Conservation (phyloP, 805 yeast genomes). For the Wickerhamomyces ciferrii region DNA sequence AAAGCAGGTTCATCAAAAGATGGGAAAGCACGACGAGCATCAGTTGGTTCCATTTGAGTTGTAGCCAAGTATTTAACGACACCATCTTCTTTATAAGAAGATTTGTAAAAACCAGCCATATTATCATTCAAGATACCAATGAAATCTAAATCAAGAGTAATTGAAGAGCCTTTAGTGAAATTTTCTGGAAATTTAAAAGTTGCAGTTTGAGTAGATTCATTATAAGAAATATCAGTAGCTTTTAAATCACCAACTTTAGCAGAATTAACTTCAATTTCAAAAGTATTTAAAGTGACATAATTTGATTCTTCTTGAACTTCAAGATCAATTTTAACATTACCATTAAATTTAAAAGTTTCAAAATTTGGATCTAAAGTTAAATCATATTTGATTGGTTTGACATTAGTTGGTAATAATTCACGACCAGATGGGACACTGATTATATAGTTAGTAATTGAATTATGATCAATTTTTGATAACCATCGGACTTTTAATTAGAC, state of each 20-base stretch:
- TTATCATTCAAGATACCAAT: slow-evolving; percentile 66
- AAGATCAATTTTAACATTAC: slow-evolving; percentile 49
- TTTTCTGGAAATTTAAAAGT: slow-evolving; percentile 50
- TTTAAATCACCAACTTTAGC: slow-evolving; percentile 34
- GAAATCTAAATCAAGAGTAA: slow-evolving; percentile 44
- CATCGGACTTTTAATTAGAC: background rate
- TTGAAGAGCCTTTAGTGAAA: slow-evolving; percentile 30
- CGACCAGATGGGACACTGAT: slow-evolving; percentile 24
- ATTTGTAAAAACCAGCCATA: slow-evolving; percentile 81
- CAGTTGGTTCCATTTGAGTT: slow-evolving; percentile 85
- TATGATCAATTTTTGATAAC: background rate
- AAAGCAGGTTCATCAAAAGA: slow-evolving; percentile 81
- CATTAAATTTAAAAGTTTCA: slow-evolving; percentile 52
- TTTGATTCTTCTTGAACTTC: slow-evolving; percentile 43
- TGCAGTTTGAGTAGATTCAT: slow-evolving; percentile 57
- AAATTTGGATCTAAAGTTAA: slow-evolving; percentile 60
- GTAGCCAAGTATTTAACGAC: slow-evolving; percentile 69
- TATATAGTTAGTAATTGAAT: background rate
- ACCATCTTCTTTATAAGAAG: slow-evolving; percentile 58
- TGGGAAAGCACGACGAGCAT: slow-evolving; percentile 84
- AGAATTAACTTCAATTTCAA: slow-evolving; percentile 58
- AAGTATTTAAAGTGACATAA: slow-evolving; percentile 48
- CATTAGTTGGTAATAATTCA: slow-evolving; percentile 52
- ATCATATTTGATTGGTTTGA: slow-evolving; percentile 72
- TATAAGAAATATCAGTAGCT: slow-evolving; percentile 32